Evolutionary conservation across 2,329 filamentous ascomycete species (phyloP), one percentile per base, ranked within the genome.

Genomic region (Ceratocystis albifundus): DNA sequence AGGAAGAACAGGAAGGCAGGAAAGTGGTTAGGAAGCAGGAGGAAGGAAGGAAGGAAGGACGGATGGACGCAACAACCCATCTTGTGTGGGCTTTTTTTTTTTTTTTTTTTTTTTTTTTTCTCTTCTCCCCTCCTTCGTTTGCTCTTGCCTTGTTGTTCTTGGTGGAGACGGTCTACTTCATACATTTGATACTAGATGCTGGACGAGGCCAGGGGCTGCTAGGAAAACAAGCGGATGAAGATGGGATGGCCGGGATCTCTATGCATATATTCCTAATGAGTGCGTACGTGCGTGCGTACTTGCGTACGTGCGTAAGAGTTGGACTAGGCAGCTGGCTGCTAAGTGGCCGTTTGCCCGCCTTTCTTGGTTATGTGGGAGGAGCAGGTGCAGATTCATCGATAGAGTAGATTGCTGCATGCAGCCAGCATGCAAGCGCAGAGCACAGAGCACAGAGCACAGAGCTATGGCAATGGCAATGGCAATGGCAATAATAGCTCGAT

Each of bases 321-420:
- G 7, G 45, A 20, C 45, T n/a, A 20, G 10, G 22, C 1, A 20
- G 6, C n/a, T 3, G 46, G 7, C 46, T 50, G 17, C n/a, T 22
- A 20, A 50, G 46, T 50, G 46, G 5, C 46, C n/a, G 46, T 5
- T 50, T 50, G 46, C n/a, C 25, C 3, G n/a, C 10, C 22, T 50
- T n/a, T 20, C 46, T 50, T 50, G 46, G n/a, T 8, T 20, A 12
- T 20, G 20, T 50, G 22, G 46, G 7, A 20, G 46, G 17, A 12
- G 36, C 36, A 41, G 36, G 36, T 41, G 36, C 45, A 50, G 46
- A 22, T 50, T n/a, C 46, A 50, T 61, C 55, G 55, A 30, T 30
- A 30, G 55, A 28, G 55, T 41, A 61, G 25, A 59, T 61, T 36
- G 55, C 55, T 30, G 55, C 55, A 61, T 32, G 25, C 55, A 30